These are phyloP conservation scores for Ganoderma meredithae DNA, from an alignment of 1,284 basidiomycete species.

Conservation along the genomic window DNA sequence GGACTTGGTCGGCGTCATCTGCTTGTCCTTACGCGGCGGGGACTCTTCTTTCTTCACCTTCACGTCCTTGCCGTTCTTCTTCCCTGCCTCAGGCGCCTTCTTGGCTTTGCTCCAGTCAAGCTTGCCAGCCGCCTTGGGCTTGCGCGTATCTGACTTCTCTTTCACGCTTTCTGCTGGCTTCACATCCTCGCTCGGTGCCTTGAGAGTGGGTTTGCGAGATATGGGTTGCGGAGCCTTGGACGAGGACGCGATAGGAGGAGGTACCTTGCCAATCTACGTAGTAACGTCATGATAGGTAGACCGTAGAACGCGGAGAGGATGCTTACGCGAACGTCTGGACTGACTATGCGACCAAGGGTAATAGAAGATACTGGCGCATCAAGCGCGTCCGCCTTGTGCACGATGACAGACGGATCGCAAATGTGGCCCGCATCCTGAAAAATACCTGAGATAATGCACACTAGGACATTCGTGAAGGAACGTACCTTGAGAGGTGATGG, in stretches of 20 bases:
- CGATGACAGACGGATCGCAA: constrained; percentile 54
- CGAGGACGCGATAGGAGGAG: constrained; percentile 31
- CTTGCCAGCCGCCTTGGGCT: constrained; percentile 59
- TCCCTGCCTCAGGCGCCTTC: constrained; percentile 43
- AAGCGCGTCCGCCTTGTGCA: constrained; percentile 58
- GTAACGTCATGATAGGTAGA: constrained; percentile 1
- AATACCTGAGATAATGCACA: neutral
- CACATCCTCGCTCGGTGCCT: constrained; percentile 34
- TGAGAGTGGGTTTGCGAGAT: constrained; percentile 28
- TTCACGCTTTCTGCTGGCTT: constrained; percentile 28
- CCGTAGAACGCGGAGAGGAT: constrained; percentile 10
- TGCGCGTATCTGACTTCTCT: constrained; percentile 39
- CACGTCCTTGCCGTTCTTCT: constrained; percentile 24
- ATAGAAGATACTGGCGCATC: constrained; percentile 52
- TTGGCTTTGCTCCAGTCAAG: constrained; percentile 73
- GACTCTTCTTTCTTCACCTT: constrained; percentile 33
- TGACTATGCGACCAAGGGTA: constrained; percentile 57
- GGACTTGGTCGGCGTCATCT: constrained; percentile 36
- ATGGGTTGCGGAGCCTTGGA: constrained; percentile 38
- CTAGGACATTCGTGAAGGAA: constrained; percentile 20
- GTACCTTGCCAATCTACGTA: constrained; percentile 32
- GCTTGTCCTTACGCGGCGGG: constrained; percentile 26
- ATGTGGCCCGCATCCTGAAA: constrained; percentile 66
- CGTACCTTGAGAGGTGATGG: constrained; percentile 65
- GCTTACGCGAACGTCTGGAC: constrained; percentile 58